phyloP scores from a whole-genome alignment of 202 grass and related monocot genomes.

The Zoysia matrella region DNA sequence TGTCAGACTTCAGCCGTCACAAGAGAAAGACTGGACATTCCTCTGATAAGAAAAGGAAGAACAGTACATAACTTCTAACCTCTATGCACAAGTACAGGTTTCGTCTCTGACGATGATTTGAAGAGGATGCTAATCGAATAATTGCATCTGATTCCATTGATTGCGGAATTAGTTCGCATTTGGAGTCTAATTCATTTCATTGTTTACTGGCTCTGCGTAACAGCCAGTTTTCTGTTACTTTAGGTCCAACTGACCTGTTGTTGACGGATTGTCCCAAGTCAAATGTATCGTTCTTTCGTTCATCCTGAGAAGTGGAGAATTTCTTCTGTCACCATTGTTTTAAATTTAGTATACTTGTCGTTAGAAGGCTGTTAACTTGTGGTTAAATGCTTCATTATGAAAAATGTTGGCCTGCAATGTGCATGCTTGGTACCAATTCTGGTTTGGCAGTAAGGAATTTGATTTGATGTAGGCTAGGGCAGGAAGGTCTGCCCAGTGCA shows the following conservation, averaged over 20 bases:
- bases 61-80: constrained; percentile 59
- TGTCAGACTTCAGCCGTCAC: constrained; percentile 98
- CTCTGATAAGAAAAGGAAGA: constrained; percentile 70
- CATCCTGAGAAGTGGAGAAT: constrained; percentile 19
- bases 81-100: constrained; percentile 47
- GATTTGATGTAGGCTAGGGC: background rate
- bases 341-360: constrained; percentile 28
- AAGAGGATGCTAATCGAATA: constrained; percentile 58
- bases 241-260: constrained; percentile 53
- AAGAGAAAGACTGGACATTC: constrained; percentile 99
- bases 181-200: constrained; percentile 74
- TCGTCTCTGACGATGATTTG: constrained; percentile 50
- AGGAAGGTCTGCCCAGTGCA: background rate
- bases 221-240: constrained; percentile 27
- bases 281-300: constrained; percentile 52
- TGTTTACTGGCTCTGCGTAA: constrained; percentile 41
- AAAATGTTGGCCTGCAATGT: background rate
- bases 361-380: constrained; percentile 27
- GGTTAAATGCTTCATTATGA: background rate
- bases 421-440: constrained; percentile 9
- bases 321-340: constrained; percentile 32
- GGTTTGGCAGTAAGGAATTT: background rate
- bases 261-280: constrained; percentile 46
- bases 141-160: constrained; percentile 56
- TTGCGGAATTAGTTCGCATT: constrained; percentile 45